phyloP scores from a whole-genome alignment of 345 rosid genomes.

The Aethionema arabicum region DNA sequence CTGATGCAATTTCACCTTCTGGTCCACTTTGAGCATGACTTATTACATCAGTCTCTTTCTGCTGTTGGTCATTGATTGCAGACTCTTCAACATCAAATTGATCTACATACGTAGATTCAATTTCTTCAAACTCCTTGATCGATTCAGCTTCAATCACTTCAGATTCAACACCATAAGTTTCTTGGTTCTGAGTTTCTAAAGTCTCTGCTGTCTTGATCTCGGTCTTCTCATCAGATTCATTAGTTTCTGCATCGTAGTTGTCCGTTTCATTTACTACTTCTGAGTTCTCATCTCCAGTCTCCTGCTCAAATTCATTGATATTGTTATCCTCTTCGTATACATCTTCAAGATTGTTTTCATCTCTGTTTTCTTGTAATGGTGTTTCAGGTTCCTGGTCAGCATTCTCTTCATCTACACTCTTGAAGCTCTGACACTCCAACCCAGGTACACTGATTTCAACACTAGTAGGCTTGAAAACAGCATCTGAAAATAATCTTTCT shows the following conservation, averaged over 20 bases:
- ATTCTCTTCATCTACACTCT: background rate
- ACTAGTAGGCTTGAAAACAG: conserved; percentile 25
- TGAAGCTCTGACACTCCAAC: background rate
- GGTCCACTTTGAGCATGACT: conserved; percentile 10
- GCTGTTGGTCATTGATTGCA: conserved; percentile 13
- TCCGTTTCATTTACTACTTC: conserved; percentile 24
- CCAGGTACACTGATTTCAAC: conserved; percentile 31
- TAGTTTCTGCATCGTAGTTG: conserved; percentile 4
- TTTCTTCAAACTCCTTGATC: background rate
- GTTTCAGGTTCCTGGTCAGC: background rate
- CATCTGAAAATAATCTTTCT: conserved; percentile 19
- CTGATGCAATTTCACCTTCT: conserved; percentile 11
- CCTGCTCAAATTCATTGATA: conserved; percentile 12
- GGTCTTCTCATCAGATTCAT: conserved; percentile 17
- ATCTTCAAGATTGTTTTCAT: conserved; percentile 24
- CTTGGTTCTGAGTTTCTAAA: conserved; percentile 13
- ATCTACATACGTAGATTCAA: conserved; percentile 24
- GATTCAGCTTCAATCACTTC: conserved; percentile 13
- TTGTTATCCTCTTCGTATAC: background rate
- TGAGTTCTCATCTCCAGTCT: conserved; percentile 2
- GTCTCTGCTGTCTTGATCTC: conserved; percentile 18
- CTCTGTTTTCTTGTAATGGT: conserved; percentile 7
- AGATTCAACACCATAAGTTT: background rate
- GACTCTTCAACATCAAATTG: conserved; percentile 2
- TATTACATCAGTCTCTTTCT: conserved; percentile 10